phyloP scores from a whole-genome alignment of 352 stramenopile species.

The Globisporangium middletonii region DNA sequence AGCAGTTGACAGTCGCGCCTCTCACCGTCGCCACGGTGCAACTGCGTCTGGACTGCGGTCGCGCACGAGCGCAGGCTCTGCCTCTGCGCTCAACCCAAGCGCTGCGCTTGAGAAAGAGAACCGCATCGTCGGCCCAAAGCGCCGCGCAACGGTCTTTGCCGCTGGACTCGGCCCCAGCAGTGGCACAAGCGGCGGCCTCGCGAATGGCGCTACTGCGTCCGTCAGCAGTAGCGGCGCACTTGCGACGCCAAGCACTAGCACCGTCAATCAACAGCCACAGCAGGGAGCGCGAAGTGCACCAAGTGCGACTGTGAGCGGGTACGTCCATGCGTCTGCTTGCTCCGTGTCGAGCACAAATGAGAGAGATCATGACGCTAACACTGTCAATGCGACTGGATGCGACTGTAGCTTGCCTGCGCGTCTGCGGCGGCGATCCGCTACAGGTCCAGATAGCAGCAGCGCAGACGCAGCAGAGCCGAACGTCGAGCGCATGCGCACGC shows the following conservation, averaged over 20 bases:
- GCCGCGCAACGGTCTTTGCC: constrained; percentile 6
- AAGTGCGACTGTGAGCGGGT: constrained; percentile 9
- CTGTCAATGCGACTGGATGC: too few relatives aligned
- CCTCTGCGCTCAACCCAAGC: constrained; percentile 4
- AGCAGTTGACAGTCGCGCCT: not conserved
- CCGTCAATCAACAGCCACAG: constrained; percentile 1
- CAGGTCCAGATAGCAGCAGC: not conserved
- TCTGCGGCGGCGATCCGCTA: constrained; percentile 1
- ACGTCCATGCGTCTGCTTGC: not conserved
- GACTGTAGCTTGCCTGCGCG: constrained; percentile 3
- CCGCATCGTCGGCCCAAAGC: constrained; percentile 3
- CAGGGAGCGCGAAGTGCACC: not conserved
- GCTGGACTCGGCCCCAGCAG: not conserved
- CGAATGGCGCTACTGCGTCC: not conserved
- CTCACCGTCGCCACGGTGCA: too few relatives aligned
- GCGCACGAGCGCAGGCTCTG: not conserved
- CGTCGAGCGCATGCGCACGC: constrained; percentile 4
- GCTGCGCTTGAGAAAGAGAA: constrained; percentile 33
- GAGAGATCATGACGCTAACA: too few relatives aligned
- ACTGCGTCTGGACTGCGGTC: not conserved
- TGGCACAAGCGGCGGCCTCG: not conserved
- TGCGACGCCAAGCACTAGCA: not conserved
- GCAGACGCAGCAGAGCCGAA: not conserved
- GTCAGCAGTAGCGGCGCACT: not conserved
- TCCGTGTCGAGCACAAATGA: not conserved